Base-by-base conservation (phyloP, 768 basidiomycete genomes). In the Kwoniella mangroviensis region DNA sequence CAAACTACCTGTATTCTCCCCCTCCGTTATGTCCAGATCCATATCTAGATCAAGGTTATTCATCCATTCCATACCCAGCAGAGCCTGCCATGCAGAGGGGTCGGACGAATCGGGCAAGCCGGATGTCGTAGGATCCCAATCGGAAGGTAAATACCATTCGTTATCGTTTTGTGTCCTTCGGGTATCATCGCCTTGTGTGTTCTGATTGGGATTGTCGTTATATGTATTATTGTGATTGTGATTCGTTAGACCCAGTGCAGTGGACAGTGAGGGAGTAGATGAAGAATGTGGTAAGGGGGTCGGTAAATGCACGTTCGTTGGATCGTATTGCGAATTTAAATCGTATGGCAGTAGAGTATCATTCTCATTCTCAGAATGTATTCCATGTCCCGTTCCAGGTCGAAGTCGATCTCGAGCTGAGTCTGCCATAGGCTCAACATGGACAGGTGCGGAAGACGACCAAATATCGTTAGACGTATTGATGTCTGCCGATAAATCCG, bases 111-210 rank as follows among this genome's bases (percentile, higher is more conserved):
- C 68, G 3, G 68, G 68, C 58, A 69, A 58, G 21, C 68, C 68
- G 22, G 62, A 64, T 21, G 68, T 61, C 12, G 68, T 69, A 9
- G 68, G 63, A 53, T 69, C 68, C 68, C 63, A 65, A 51, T 69
- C 68, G 19, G 56, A 57, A 7, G 68, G 62, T 4, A 64, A n/a
- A 12, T 56, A 61, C 68, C 68, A 69, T 57, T 63, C 68, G 26
- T 57, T 57, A 21, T 69, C 56, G 21, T 28, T 63, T 1, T 13
- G 57, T 34, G 34, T 34, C 34, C 6, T 34, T 34, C 34, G 34
- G 34, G 1, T 34, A 34, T 34, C 34, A 11, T 54, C 45, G 43
- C 4, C 10, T n/a, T 24, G 19, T 19, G 28, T 40, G 6, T 42
- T 19, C 15, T n/a, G 24, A 54, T 55, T 3, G 53, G 21, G n/a